phyloP scores from a whole-genome alignment of 1,139 yeast species.

The Magnusiomyces ingens region DNA sequence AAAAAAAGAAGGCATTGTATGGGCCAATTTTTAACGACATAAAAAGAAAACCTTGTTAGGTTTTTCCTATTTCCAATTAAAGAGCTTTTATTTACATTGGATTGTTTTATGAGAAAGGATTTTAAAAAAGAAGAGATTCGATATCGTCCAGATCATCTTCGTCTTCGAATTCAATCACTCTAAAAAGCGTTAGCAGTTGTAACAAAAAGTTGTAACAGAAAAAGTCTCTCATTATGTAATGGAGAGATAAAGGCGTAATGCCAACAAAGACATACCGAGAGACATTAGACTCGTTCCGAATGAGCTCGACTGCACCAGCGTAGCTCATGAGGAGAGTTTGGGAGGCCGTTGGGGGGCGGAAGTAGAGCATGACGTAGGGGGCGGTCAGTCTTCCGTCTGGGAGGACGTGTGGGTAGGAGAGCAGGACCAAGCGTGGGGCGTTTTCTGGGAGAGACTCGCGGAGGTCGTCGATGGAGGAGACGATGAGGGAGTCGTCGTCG shows the following conservation, averaged over 20 bases:
- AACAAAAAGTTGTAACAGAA: not conserved
- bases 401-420: slow-evolving; percentile 68
- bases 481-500: slow-evolving; percentile 18
- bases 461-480: slow-evolving; percentile 45
- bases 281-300: slow-evolving; percentile 73
- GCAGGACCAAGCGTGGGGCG: slow-evolving; percentile 63
- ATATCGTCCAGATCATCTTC: slow-evolving; percentile 29
- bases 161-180: slow-evolving; percentile 30
- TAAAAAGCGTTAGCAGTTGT: slow-evolving; percentile 7
- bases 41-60: too few relatives aligned
- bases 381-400: slow-evolving; percentile 65
- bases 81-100: too few relatives aligned
- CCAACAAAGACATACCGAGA: slow-evolving; percentile 42
- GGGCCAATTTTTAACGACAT: too few relatives aligned
- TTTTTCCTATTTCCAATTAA: too few relatives aligned
- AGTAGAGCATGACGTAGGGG: slow-evolving; percentile 74
- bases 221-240: too few relatives aligned
- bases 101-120: too few relatives aligned
- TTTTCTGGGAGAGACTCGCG: slow-evolving; percentile 77
- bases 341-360: slow-evolving; percentile 79
- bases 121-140: slow-evolving; percentile 16
- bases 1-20: too few relatives aligned
- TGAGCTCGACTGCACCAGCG: slow-evolving; percentile 81
- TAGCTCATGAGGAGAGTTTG: slow-evolving; percentile 77
- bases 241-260: not conserved